These are phyloP conservation scores for Lachnellula occidentalis DNA, from an alignment of 2,329 filamentous ascomycete species.

Conservation along the genomic window DNA sequence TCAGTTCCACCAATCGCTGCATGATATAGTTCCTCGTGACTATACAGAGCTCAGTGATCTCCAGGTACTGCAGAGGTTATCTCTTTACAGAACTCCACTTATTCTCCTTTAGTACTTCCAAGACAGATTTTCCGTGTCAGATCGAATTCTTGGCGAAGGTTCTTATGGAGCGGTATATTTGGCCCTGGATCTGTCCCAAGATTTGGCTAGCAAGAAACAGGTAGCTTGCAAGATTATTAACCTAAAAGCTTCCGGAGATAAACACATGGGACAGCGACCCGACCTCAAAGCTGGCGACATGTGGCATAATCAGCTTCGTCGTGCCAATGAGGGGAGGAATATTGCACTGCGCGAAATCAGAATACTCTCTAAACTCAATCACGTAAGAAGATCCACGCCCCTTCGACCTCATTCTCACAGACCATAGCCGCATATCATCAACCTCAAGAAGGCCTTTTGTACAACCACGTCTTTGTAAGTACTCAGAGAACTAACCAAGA, in stretches of 20 bases:
- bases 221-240: conserved; percentile 64
- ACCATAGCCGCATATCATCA: conserved; percentile 49
- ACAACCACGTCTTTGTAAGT: conserved; percentile 44
- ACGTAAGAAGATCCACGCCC: conserved; percentile 37
- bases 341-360: conserved; percentile 45
- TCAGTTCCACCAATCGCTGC: conserved; percentile 29
- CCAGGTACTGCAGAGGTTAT: conserved; percentile 25
- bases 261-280: neutral
- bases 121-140: conserved; percentile 43
- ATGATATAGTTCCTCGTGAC: conserved; percentile 9
- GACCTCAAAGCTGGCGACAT: neutral
- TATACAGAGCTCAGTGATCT: conserved; percentile 32
- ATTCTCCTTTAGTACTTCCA: conserved; percentile 37
- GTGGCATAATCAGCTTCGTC: conserved; percentile 17
- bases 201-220: conserved; percentile 49
- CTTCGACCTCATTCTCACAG: neutral
- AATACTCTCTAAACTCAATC: conserved; percentile 48
- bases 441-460: conserved; percentile 45
- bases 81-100: conserved; percentile 10
- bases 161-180: conserved; percentile 49
- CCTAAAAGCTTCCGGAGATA: conserved; percentile 31
- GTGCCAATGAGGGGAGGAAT: conserved; percentile 27
- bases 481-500: neutral
- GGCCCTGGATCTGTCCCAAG: conserved; percentile 33
- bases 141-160: conserved; percentile 48